These are phyloP conservation scores for Colletotrichum brevisporum DNA, from an alignment of 2,329 filamentous ascomycete species.

Conservation along the genomic window DNA sequence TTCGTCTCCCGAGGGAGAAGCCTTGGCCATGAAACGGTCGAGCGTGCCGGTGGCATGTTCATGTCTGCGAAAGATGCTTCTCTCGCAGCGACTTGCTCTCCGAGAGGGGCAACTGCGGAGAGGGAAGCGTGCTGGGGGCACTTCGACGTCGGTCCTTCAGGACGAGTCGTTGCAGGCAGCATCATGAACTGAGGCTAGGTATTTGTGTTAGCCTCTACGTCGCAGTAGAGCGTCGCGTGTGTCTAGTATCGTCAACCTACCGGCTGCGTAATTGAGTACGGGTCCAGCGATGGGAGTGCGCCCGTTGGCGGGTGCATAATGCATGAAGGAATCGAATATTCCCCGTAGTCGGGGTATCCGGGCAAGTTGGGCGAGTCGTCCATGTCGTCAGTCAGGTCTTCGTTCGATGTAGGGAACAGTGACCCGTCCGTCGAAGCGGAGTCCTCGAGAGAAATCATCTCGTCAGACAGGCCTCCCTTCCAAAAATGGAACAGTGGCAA, in stretches of 20 bases:
- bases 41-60: not conserved
- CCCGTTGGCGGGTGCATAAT: not conserved
- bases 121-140: not conserved
- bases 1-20: not conserved
- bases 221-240: slow-evolving; percentile 17
- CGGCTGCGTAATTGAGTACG: slow-evolving; percentile 10
- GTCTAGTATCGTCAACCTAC: slow-evolving; percentile 26
- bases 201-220: slow-evolving; percentile 33
- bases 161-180: slow-evolving; percentile 1
- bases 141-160: not conserved
- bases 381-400: not conserved
- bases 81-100: not conserved
- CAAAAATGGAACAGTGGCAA: not conserved
- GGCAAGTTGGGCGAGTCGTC: not conserved
- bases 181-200: slow-evolving; percentile 16
- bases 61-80: not conserved
- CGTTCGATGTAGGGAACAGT: not conserved
- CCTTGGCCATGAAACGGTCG: not conserved
- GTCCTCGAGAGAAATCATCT: not conserved
- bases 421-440: not conserved
- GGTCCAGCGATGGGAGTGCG: not conserved
- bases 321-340: not conserved
- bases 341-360: not conserved
- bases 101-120: not conserved
- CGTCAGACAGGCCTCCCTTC: too few relatives aligned